Percentiles rank a stretch among this genome's conserved stretches.
Evolutionary conservation across 805 yeast species (phyloP).

Genomic region (Tetrapisispora namnaoensis): DNA sequence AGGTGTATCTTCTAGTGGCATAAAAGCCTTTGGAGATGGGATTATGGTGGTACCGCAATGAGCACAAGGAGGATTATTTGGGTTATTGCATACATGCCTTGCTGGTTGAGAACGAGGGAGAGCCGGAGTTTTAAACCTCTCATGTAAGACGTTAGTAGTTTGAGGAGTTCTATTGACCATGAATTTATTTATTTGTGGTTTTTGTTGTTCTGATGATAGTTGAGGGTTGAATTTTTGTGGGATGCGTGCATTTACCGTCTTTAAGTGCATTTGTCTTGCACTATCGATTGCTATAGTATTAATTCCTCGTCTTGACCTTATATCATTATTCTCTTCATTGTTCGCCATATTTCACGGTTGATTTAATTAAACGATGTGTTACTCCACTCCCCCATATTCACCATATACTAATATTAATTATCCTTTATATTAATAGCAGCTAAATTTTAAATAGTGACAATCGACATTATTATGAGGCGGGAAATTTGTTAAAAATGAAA

Average conservation of each 20-base stretch:
- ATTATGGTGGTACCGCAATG: conserved; percentile 66
- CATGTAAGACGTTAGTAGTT: background rate
- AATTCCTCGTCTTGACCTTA: background rate
- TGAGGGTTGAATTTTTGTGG: conserved; percentile 8
- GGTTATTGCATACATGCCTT: conserved; percentile 24
- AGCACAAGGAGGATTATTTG: conserved; percentile 40
- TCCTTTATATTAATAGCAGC: no score
- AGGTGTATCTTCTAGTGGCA: conserved; percentile 56
- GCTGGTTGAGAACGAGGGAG: background rate
- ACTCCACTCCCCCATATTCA: background rate
- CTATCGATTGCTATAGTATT: conserved; percentile 43
- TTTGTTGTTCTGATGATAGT: background rate
- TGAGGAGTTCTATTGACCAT: background rate
- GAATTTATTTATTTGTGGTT: background rate
- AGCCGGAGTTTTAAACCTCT: background rate
- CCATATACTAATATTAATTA: no score
- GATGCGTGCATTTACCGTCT: conserved; percentile 29
- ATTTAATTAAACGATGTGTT: background rate
- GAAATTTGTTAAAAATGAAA: background rate
- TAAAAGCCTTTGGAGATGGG: conserved; percentile 63
- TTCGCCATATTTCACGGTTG: background rate
- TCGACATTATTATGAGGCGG: background rate
- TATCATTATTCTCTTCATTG: background rate
- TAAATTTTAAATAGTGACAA: background rate
- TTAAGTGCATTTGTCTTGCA: conserved; percentile 54